These are phyloP conservation scores for Fusarium tupiense DNA, from an alignment of 2,329 filamentous ascomycete species.

Conservation along the genomic window DNA sequence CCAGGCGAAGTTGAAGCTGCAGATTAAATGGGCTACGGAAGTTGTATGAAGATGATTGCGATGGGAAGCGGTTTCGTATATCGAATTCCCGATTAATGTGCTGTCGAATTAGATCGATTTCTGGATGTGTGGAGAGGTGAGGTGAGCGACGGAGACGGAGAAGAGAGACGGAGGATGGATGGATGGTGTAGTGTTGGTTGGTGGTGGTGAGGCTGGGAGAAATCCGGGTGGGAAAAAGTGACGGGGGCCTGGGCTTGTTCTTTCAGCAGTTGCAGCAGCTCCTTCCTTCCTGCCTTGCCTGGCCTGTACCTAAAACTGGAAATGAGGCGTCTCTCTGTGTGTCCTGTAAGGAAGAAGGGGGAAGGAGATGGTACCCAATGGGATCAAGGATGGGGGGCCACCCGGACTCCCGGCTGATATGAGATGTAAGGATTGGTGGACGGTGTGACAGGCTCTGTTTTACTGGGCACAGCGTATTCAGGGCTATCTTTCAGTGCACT, in stretches of 20 bases:
- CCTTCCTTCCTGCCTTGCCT: conserved; percentile 18
- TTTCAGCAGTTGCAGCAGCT: conserved; percentile 12
- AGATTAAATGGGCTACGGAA: conserved; percentile 10
- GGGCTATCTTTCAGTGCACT: conserved; percentile 7
- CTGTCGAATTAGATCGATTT: conserved; percentile 21
- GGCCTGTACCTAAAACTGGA: conserved; percentile 42
- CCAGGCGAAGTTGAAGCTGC: neutral
- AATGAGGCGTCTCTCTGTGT: conserved; percentile 37
- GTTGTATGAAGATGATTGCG: conserved; percentile 37
- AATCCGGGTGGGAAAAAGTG: conserved; percentile 34
- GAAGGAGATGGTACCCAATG: conserved; percentile 10
- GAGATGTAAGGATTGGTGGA: conserved; percentile 1
- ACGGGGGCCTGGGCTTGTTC: conserved; percentile 21
- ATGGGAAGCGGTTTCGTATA: conserved; percentile 19
- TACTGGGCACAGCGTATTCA: conserved; percentile 28
- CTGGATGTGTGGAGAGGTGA: conserved; percentile 17
- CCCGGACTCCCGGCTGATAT: conserved; percentile 15
- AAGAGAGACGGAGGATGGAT: conserved; percentile 14
- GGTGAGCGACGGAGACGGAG: conserved; percentile 7
- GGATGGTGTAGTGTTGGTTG: neutral
- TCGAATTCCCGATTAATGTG: conserved; percentile 19
- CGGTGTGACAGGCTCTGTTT: conserved; percentile 1
- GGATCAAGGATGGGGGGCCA: neutral
- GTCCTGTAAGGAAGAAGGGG: conserved; percentile 16
- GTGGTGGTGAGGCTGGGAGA: conserved; percentile 41